Conservation (phyloP, 495 filamentous ascomycete genomes). For the Neurospora discreta region DNA sequence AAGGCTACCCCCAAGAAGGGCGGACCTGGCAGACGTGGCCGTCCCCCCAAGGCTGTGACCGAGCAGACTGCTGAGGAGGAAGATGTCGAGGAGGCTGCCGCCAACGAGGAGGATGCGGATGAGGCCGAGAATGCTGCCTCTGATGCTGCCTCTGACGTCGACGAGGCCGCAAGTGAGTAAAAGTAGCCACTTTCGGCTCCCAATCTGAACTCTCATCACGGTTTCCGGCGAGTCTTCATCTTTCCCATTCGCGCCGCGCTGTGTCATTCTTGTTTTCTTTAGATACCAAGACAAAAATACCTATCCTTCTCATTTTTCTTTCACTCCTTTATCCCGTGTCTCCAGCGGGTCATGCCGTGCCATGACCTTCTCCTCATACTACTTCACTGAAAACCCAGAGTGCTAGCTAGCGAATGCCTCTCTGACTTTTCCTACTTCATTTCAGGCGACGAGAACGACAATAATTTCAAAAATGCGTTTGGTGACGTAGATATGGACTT, state of each 20-base stretch:
- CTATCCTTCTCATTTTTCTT: not conserved
- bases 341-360: not conserved
- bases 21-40: conserved; percentile 11
- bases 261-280: not conserved
- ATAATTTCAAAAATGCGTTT: not conserved
- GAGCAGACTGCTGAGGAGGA: conserved; percentile 12
- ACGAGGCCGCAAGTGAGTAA: conserved; percentile 12
- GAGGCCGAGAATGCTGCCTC: conserved; percentile 5
- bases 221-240: not conserved
- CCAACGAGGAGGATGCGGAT: conserved; percentile 9
- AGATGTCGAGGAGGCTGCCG: conserved; percentile 4
- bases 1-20: conserved; percentile 9
- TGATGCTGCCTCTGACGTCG: conserved; percentile 4
- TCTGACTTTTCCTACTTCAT: not conserved
- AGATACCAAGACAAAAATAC: not conserved
- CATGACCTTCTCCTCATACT: not conserved
- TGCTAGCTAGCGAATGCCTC: not conserved
- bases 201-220: not conserved
- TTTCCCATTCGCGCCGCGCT: not conserved
- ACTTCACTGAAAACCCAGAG: not conserved
- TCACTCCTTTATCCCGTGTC: not conserved
- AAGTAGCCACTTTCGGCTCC: not conserved
- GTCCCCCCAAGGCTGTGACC: conserved; percentile 3
- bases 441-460: not conserved
- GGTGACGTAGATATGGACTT: not conserved